Conservation (phyloP, 148 eudicot genomes). For the Chenopodium berlandieri region DNA sequence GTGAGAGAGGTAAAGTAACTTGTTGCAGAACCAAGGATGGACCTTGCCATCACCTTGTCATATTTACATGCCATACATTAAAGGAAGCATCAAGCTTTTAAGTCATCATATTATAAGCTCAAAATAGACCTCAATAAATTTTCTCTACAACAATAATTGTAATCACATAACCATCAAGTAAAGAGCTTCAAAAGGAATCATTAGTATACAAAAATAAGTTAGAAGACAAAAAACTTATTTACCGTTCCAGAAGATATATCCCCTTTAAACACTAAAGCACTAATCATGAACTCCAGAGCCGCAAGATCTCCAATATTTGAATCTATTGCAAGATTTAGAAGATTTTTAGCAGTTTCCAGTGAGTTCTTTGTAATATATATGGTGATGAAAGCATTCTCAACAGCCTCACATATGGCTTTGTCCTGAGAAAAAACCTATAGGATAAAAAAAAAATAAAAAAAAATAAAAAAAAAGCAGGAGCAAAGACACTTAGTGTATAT, state of each 20-base stretch:
- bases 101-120: neutral
- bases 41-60: neutral
- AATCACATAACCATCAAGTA: neutral
- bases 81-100: neutral
- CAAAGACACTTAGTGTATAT: constrained; percentile 10
- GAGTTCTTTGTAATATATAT: constrained; percentile 78
- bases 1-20: neutral
- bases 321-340: constrained; percentile 65
- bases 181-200: neutral
- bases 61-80: neutral
- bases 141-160: neutral
- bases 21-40: neutral
- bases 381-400: constrained; percentile 88
- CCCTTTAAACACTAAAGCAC: constrained; percentile 78
- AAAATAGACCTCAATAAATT: neutral
- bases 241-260: constrained; percentile 79
- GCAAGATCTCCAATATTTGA: constrained; percentile 98
- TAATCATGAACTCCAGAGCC: constrained; percentile 75
- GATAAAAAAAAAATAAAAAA: neutral
- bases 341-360: constrained; percentile 84
- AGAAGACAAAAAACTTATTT: constrained; percentile 14
- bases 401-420: constrained; percentile 87
- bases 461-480: constrained; percentile 11
- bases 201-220: neutral
- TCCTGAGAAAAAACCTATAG: constrained; percentile 90